Evolutionary conservation across 768 basidiomycete species (phyloP).

Genomic region (Amanita pseudoporphyria): DNA sequence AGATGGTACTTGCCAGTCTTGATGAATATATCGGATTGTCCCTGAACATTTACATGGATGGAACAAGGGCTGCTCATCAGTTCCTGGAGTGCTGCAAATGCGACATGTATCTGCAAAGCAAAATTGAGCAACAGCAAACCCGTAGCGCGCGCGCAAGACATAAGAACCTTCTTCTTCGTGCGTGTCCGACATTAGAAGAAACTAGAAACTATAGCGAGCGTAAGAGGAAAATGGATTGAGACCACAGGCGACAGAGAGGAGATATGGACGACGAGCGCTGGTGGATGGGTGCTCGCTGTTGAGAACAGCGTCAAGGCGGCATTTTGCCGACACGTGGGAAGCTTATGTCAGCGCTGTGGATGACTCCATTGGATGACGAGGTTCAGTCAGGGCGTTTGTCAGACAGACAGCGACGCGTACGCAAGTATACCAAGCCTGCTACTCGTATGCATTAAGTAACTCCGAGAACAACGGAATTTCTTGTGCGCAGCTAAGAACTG

Average conservation of each 20-base stretch:
- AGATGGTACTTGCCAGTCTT: constrained; percentile 67
- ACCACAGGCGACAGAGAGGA: background rate
- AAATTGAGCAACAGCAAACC: constrained; percentile 1
- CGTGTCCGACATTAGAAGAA: background rate
- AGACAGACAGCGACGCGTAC: no score
- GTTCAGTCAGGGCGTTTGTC: no score
- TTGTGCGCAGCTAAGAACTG: no score
- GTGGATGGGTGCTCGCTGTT: background rate
- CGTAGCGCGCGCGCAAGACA: background rate
- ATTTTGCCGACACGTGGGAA: background rate
- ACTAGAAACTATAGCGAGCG: background rate
- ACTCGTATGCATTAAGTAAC: no score
- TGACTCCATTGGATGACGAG: no score
- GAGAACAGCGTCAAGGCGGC: background rate
- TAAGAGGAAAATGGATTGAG: background rate
- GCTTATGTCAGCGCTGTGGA: no score
- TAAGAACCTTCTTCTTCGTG: constrained; percentile 20
- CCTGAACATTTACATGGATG: constrained; percentile 97
- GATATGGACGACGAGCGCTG: background rate
- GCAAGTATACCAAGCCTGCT: no score
- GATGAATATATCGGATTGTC: constrained; percentile 95
- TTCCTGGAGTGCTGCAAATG: constrained; percentile 90
- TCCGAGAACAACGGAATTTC: no score
- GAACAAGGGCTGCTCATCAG: constrained; percentile 82
- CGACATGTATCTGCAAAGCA: constrained; percentile 71